Evolutionary conservation across 2,329 filamentous ascomycete species (phyloP), one percentile per base, ranked within the genome.

Genomic region (Fusarium sp.): DNA sequence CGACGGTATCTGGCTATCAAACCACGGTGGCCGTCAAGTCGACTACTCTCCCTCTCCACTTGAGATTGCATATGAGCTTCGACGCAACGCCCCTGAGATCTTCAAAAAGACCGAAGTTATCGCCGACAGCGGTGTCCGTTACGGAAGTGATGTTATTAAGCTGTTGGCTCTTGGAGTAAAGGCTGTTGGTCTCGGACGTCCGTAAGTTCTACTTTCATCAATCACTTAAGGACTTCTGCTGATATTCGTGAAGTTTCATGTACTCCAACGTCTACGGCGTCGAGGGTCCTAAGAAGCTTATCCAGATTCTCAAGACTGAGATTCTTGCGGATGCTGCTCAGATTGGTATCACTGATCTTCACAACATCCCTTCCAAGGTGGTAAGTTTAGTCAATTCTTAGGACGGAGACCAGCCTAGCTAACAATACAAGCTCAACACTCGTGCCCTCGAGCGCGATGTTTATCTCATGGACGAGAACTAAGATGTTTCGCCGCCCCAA

Each of bases 201-300:
- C 76, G 75, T 77, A 42, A 64, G 75, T 73, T 76, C 8, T 46
- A n/a, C 0, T 5, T 5, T 6, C 10, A 5, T 3, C 2, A 9
- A 53, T 23, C 4, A 12, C 12, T 21, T 1, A 5, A 8, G 4
- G 10, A 3, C 3, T 7, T 21, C 11, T 32, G 8, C 47, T 65
- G 16, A 72, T 23, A 6, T 15, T 21, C 2, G 18, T 19, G 1
- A 6, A 78, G 77, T 1, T 82, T 86, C 74, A 86, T 88, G 84
- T 88, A 83, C 75, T 82, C 85, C 54, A 87, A 88, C 72, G 77
- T 84, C 42, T 88, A 86, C 72, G 87, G 87, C 6, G 78, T 81
- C 9, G 82, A 83, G 28, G 87, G 87, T 28, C 86, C 88, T 6
- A 79, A 79, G 61, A 84, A 83, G 79, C 81, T 82, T 10, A 85